Conservation (phyloP, 2,329 filamentous ascomycete genomes). For the Aspergillus floridensis region DNA sequence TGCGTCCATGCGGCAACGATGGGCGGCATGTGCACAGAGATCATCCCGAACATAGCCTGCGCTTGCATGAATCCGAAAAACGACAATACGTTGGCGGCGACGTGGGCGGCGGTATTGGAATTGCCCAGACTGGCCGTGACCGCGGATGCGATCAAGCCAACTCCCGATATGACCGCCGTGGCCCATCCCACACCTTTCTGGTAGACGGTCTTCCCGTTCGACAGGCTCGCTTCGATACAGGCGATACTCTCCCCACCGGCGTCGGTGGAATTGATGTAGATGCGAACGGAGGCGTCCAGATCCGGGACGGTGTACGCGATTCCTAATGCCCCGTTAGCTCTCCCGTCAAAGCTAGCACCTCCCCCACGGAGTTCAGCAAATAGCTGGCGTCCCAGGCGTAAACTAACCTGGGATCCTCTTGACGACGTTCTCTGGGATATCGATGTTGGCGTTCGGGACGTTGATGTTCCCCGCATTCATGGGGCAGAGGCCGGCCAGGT, state of each 20-base stretch:
- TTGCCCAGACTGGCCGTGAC: conserved; percentile 86
- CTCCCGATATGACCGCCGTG: conserved; percentile 79
- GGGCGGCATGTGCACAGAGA: conserved; percentile 76
- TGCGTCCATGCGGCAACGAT: conserved; percentile 91
- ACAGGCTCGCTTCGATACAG: conserved; percentile 81
- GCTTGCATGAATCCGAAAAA: conserved; percentile 92
- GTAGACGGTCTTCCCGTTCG: conserved; percentile 89
- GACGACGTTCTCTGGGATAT: neutral
- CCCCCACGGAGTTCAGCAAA: too few relatives aligned
- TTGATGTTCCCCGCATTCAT: conserved; percentile 7
- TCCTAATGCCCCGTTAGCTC: conserved; percentile 36
- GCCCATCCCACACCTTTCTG: conserved; percentile 84
- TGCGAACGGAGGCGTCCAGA: conserved; percentile 77
- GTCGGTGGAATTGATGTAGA: conserved; percentile 71
- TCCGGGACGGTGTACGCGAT: conserved; percentile 89
- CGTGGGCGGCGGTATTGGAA: conserved; percentile 88
- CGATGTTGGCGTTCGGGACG: neutral
- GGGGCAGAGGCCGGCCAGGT: conserved; percentile 6
- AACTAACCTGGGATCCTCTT: conserved; percentile 1
- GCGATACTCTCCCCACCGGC: conserved; percentile 65
- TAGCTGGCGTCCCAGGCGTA: neutral
- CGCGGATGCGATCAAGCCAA: conserved; percentile 79
- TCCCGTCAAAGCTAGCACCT: too few relatives aligned
- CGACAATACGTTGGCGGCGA: conserved; percentile 85
- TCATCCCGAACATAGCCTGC: conserved; percentile 85